These are phyloP conservation scores for Leccinellum rugosiceps DNA, from an alignment of 768 basidiomycete genomes.

Conservation along the genomic window DNA sequence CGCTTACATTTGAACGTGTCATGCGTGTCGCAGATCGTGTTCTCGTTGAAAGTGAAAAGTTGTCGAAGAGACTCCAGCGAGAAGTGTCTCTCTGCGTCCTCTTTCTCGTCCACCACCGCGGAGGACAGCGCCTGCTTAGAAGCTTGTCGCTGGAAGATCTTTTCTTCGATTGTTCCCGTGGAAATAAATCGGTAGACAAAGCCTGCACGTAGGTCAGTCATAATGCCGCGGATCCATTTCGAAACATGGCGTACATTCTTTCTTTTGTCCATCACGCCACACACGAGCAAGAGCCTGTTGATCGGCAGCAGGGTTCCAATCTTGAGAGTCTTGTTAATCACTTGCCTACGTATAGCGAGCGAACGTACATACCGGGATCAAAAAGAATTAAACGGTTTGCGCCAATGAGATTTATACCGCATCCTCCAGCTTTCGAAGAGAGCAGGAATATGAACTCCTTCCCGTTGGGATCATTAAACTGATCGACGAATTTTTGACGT, in stretches of 20 bases:
- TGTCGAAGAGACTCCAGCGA: constrained; percentile 84
- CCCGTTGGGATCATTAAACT: constrained; percentile 90
- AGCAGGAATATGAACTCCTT: constrained; percentile 94
- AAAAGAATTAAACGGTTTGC: constrained; percentile 95
- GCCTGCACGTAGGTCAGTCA: constrained; percentile 42
- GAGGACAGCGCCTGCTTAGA: constrained; percentile 96
- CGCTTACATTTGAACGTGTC: constrained; percentile 97
- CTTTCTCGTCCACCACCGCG: constrained; percentile 97
- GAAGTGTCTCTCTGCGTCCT: constrained; percentile 94
- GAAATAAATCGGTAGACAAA: constrained; percentile 99
- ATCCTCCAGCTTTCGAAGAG: constrained; percentile 94
- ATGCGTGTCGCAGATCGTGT: constrained; percentile 89
- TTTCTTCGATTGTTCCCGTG: constrained; percentile 97
- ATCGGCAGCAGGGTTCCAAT: constrained; percentile 98
- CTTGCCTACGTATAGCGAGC: background rate
- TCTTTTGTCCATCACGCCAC: constrained; percentile 99
- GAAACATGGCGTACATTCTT: constrained; percentile 72
- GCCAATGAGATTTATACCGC: constrained; percentile 96
- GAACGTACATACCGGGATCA: constrained; percentile 69
- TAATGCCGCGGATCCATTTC: background rate
- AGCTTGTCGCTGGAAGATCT: constrained; percentile 97
- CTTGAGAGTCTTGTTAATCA: constrained; percentile 36
- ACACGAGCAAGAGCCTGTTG: constrained; percentile 98
- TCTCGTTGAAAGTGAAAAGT: constrained; percentile 87
- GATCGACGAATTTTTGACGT: constrained; percentile 93